Percentiles rank a stretch among this genome's conserved stretches.
These are phyloP conservation scores for Fusarium armeniacum DNA, from an alignment of 2,329 filamentous ascomycete genomes.

Conservation along the genomic window DNA sequence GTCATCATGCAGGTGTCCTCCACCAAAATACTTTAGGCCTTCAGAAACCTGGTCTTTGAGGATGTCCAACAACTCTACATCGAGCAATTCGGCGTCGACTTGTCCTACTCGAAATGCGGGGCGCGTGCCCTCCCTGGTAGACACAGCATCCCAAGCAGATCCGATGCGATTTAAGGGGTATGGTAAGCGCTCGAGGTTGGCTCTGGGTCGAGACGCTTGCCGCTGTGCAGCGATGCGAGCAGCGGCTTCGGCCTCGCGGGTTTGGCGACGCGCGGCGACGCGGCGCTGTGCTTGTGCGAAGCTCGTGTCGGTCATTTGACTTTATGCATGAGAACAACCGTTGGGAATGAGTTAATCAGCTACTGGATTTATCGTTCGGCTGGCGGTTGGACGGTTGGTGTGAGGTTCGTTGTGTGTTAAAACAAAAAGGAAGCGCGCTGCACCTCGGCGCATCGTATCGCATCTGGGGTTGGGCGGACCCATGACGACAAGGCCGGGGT, in stretches of 20 bases:
- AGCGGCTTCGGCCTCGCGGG: slow-evolving; percentile 76
- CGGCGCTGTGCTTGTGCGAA: slow-evolving; percentile 93
- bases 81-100: slow-evolving; percentile 93
- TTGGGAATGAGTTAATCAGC: not conserved
- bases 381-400: slow-evolving; percentile 11
- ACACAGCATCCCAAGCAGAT: slow-evolving; percentile 77
- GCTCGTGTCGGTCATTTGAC: slow-evolving; percentile 68
- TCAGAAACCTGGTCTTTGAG: slow-evolving; percentile 89
- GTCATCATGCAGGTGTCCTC: slow-evolving; percentile 81
- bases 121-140: slow-evolving; percentile 80
- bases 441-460: slow-evolving; percentile 23
- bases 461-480: slow-evolving; percentile 42
- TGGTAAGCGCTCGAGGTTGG: slow-evolving; percentile 70
- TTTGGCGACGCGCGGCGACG: slow-evolving; percentile 82
- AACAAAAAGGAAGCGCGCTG: slow-evolving; percentile 34
- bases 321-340: slow-evolving; percentile 50
- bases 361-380: slow-evolving; percentile 2
- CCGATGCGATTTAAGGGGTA: slow-evolving; percentile 73
- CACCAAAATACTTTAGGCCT: slow-evolving; percentile 87
- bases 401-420: slow-evolving; percentile 24
- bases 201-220: slow-evolving; percentile 67
- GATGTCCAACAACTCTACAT: slow-evolving; percentile 91
- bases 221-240: slow-evolving; percentile 65
- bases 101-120: slow-evolving; percentile 95
- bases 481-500: slow-evolving; percentile 41